Evolutionary conservation across 371 early-diverging fungal species (phyloP), one percentile per base, ranked within the genome.

Genomic region (Haplosporangium sp.): DNA sequence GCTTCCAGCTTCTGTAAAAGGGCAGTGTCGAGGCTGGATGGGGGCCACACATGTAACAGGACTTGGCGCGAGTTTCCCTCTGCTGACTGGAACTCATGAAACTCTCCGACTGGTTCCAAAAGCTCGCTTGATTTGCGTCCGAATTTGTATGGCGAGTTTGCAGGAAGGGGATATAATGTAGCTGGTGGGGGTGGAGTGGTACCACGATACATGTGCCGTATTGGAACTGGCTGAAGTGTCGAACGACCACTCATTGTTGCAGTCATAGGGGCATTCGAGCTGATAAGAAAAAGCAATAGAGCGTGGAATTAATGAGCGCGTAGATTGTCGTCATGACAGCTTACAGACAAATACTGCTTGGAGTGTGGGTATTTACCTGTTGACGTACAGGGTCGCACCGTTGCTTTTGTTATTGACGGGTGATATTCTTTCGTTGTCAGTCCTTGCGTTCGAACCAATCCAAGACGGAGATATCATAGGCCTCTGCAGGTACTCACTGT

Each of bases 1-100:
- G 68, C 66, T 38, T 79, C 80, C 13, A 79, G 55, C 55, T 69
- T 73, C 40, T 79, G 52, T n/a, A 79, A 38, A 0, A 79, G 56
- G 6, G 65, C 46, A 8, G 55, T 38, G 23, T 79, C 73, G 13
- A 55, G 45, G n/a, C 55, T 56, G 4, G 66, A 73, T 5, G 80
- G 80, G 18, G 80, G 80, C 80, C 80, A 79, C 5, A 79, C 80
- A 51, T 79, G 80, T 29, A 79, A 45, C n/a, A 79, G 65, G 12
- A 79, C 80, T 56, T 79, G 80, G 0, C 80, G 68, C 10, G 80
- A 79, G 46, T 73, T 73, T 21, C 80, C 73, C 36, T 79, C 80
- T 12, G 80, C 80, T 23, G 80, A 79, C 55, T 79, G 80, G 42
- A 79, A 79, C 14, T 79, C 80, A 40, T 79, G 80, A 54, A 66